These are phyloP conservation scores for Dryas drummondii DNA, from an alignment of 306 rosid genomes.

Conservation along the genomic window DNA sequence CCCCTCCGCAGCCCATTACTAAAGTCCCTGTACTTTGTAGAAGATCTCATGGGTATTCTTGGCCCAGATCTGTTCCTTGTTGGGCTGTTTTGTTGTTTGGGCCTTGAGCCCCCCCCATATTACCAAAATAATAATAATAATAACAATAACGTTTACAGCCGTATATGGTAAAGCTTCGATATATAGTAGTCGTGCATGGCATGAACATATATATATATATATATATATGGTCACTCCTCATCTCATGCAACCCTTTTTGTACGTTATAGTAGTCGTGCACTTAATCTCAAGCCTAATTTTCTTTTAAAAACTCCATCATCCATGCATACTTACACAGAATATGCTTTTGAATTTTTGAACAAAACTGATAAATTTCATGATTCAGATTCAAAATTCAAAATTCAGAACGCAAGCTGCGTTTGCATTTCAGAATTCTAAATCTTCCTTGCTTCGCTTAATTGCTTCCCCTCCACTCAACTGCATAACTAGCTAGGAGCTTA, in stretches of 20 bases:
- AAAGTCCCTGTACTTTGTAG: too few species aligned
- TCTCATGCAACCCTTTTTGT: neutral
- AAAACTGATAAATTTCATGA: conserved; percentile 27
- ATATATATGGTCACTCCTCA: too few species aligned
- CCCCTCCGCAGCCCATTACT: too few species aligned
- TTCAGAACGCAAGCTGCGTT: conserved; percentile 32
- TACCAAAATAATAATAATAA: too few species aligned
- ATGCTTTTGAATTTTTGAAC: conserved; percentile 48
- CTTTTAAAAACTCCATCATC: conserved; percentile 13
- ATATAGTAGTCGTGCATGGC: too few species aligned
- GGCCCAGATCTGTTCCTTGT: too few species aligned
- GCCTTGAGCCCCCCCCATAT: too few species aligned
- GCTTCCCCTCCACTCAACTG: conserved; percentile 56
- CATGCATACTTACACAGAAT: conserved; percentile 26
- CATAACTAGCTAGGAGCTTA: conserved; percentile 26
- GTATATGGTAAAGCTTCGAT: too few species aligned
- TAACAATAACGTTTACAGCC: too few species aligned
- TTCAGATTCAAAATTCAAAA: conserved; percentile 2
- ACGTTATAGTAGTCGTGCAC: conserved; percentile 35
- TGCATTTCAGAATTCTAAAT: conserved; percentile 29
- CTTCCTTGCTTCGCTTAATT: conserved; percentile 30
- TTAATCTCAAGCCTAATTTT: conserved; percentile 16
- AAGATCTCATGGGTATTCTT: too few species aligned
- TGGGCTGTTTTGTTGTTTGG: too few species aligned
- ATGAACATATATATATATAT: too few species aligned